Percentiles rank a stretch among this genome's conserved stretches.
Conservation (phyloP, 2,329 filamentous ascomycete species). For the Huntiella abstrusa region DNA sequence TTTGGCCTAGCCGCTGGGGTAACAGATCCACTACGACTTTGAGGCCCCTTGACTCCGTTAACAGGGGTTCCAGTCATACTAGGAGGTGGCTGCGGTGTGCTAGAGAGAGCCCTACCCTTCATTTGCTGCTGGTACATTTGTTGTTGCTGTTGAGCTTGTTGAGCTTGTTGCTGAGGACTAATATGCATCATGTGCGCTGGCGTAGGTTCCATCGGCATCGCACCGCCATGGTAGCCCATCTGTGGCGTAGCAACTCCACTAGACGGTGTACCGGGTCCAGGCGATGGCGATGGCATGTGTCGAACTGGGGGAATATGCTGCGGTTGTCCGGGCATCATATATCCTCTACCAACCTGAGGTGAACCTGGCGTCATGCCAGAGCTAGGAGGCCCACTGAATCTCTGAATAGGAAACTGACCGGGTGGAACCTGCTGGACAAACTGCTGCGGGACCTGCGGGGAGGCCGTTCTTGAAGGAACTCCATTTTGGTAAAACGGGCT, state of each 20-base stretch:
- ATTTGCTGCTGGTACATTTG: constrained; percentile 30
- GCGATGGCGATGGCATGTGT: constrained; percentile 10
- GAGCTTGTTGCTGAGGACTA: too few relatives aligned
- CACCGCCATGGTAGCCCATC: constrained; percentile 5
- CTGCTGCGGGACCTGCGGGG: constrained; percentile 20
- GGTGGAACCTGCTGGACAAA: constrained; percentile 15
- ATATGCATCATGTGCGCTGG: constrained; percentile 18
- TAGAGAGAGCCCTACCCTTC: constrained; percentile 24
- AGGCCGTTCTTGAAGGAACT: constrained; percentile 24
- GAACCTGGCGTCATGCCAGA: constrained; percentile 10
- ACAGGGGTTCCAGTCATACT: neutral
- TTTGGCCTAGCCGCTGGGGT: constrained; percentile 11
- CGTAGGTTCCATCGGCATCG: neutral
- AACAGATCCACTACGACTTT: neutral
- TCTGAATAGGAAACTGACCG: constrained; percentile 10
- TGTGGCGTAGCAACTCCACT: neutral
- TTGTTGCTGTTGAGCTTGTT: constrained; percentile 26
- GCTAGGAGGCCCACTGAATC: neutral
- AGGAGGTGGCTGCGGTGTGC: constrained; percentile 13
- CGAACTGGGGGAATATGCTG: constrained; percentile 6
- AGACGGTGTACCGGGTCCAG: constrained; percentile 6
- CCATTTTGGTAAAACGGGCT: constrained; percentile 26
- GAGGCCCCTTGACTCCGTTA: neutral
- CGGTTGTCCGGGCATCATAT: constrained; percentile 7
- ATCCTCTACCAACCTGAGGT: constrained; percentile 7